Percentiles rank a stretch among this genome's conserved stretches.
phyloP scores from a whole-genome alignment of 164 flowering plant species.

The Aristolochia fimbriata region DNA sequence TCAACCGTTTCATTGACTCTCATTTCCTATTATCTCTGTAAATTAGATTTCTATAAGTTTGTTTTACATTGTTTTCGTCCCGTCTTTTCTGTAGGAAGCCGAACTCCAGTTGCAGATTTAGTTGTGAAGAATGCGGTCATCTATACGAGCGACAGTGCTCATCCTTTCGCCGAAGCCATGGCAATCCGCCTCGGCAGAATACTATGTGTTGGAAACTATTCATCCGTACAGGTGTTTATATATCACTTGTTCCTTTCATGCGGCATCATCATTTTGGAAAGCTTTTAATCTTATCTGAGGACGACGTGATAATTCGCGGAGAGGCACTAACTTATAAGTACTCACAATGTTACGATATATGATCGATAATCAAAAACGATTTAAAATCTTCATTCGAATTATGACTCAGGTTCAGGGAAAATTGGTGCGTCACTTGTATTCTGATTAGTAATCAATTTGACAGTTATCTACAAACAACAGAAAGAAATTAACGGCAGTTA shows the following conservation, averaged over 20 bases:
- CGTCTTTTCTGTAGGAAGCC: neutral
- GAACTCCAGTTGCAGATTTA: slow-evolving; percentile 41
- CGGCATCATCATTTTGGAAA: neutral
- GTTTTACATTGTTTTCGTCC: neutral
- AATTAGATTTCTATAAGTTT: neutral
- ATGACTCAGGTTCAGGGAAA: too few relatives aligned
- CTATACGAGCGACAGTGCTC: slow-evolving; percentile 61
- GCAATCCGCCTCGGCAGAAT: slow-evolving; percentile 54
- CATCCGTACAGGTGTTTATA: slow-evolving; percentile 40
- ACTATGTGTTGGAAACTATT: slow-evolving; percentile 50
- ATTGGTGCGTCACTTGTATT: too few relatives aligned
- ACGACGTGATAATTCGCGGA: neutral
- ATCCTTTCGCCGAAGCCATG: slow-evolving; percentile 78
- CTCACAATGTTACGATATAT: neutral
- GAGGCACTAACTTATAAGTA: neutral
- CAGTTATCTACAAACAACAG: too few relatives aligned
- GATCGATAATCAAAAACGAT: neutral
- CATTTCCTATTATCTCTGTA: neutral
- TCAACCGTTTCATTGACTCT: neutral
- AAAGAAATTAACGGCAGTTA: too few relatives aligned
- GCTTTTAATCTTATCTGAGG: too few relatives aligned
- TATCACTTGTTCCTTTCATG: neutral
- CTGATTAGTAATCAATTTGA: too few relatives aligned
- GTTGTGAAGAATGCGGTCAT: slow-evolving; percentile 57
- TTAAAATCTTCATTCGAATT: neutral